These are phyloP conservation scores for Trichoderma guizhouense DNA, from an alignment of 2,329 filamentous ascomycete genomes.

Conservation along the genomic window DNA sequence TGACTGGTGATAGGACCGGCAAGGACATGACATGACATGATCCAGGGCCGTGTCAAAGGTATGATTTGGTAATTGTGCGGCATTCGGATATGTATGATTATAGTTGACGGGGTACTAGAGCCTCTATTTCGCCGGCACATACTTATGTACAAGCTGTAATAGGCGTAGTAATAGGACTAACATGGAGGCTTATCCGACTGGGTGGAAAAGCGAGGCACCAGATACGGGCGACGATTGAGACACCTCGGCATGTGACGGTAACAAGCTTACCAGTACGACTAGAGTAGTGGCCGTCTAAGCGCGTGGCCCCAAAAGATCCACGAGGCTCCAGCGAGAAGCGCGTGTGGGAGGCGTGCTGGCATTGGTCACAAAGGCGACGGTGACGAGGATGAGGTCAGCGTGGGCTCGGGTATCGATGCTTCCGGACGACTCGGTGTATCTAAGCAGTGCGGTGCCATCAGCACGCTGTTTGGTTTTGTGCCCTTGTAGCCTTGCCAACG, in stretches of 20 bases:
- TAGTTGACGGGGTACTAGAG: neutral
- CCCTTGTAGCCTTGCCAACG: neutral
- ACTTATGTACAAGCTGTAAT: neutral
- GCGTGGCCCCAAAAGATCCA: neutral
- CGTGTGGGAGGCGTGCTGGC: neutral
- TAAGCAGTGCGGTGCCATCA: neutral
- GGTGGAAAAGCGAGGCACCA: neutral
- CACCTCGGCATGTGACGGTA: neutral
- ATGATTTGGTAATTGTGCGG: neutral
- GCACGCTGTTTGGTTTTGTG: neutral
- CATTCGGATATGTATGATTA: neutral
- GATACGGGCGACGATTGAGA: neutral
- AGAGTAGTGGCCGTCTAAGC: constrained; percentile 5
- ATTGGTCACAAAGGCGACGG: neutral
- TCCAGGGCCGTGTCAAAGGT: neutral
- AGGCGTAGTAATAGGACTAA: neutral
- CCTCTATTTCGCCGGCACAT: neutral
- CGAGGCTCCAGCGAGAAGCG: neutral
- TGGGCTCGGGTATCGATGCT: constrained; percentile 1
- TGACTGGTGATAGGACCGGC: constrained; percentile 5
- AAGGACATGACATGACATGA: neutral
- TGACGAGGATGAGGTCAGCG: neutral
- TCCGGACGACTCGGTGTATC: neutral
- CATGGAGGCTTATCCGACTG: neutral
- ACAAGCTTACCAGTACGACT: neutral